Evolutionary conservation across 371 early-diverging fungal genomes (phyloP).

Genomic region (Haplosporangium sp.): DNA sequence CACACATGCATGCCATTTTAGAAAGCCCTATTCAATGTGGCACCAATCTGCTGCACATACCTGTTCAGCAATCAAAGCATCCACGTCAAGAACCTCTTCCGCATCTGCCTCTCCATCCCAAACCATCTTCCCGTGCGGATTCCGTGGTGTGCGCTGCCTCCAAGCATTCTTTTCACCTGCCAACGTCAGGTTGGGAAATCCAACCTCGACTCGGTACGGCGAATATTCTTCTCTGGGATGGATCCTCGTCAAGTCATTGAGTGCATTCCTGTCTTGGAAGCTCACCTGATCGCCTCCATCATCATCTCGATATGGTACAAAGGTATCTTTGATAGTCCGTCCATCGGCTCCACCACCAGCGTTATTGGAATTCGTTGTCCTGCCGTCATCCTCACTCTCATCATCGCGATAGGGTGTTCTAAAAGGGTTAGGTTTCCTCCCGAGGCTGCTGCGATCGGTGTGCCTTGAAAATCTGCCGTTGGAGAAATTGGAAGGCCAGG

Average conservation of each 20-base stretch:
- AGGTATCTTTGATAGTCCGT: background rate
- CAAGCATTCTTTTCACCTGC: background rate
- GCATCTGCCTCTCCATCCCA: slow-evolving; percentile 32
- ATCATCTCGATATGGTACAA: background rate
- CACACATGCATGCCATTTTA: background rate
- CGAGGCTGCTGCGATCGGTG: background rate
- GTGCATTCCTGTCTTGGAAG: background rate
- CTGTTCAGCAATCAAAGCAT: slow-evolving; percentile 50
- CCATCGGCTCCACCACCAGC: background rate
- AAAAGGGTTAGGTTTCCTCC: slow-evolving; percentile 29
- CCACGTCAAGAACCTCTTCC: slow-evolving; percentile 41
- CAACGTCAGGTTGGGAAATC: background rate
- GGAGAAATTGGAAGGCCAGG: slow-evolving; percentile 36
- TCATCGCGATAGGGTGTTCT: slow-evolving; percentile 25
- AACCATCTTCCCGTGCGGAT: slow-evolving; percentile 25
- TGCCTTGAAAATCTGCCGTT: slow-evolving; percentile 36
- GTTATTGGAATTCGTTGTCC: background rate
- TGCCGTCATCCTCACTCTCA: slow-evolving; percentile 4
- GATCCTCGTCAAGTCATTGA: slow-evolving; percentile 8
- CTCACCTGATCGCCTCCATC: background rate
- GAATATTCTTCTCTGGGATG: slow-evolving; percentile 14
- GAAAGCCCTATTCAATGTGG: no score
- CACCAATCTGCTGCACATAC: slow-evolving; percentile 7
- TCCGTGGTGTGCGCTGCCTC: slow-evolving; percentile 24
- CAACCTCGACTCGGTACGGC: slow-evolving; percentile 5